Base-by-base conservation (phyloP, 495 filamentous ascomycete species). In the Aspergillus egyptiacus region DNA sequence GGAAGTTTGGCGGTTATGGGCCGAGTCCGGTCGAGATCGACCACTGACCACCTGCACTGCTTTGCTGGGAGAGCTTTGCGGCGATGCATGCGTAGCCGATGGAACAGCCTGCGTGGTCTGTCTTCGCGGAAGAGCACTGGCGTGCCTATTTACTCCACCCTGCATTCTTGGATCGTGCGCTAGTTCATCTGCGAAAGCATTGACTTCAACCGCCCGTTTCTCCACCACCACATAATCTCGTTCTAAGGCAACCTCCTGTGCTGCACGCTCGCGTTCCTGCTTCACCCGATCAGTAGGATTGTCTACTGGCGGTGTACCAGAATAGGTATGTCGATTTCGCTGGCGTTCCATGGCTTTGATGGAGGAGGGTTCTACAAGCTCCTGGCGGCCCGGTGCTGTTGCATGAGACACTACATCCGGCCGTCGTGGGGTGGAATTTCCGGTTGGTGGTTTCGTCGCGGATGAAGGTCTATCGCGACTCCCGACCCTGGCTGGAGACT, bases 221-320 rank as follows among this genome's bases (percentile, higher is more conserved):
- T 98, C 94, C 15, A 98, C 87, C 14, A 98, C 68, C 27, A 98
- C 91, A 55, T 96, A 98, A 56, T 96, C 93, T 54, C 90, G 76
- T 60, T 94, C 89, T 61, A 94, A 87, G 1, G 86, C 87, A 5
- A 93, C 80, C 46, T 94, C 91, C 55, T 95, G 88, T 9, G 85
- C 89, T 17, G 86, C 86, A 48, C 76, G 79, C 54, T 91, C 88
- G 24, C 78, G 74, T 28, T 83, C 85, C 37, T 89, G 81, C 32
- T 69, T 70, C 3, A 68, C 36, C 15, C 65, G 65, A 19, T 62
- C 57, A 18, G 53, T 41, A 34, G 73, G 62, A 51, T 77, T 76
- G 24, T 70, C 69, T 18, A 65, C 64, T 32, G 66, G 69, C 20
- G 75, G 51, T 61, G 71, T 66, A 5, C 70, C 71, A 2, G 76